Evolutionary conservation across 2,329 filamentous ascomycete genomes (phyloP).

Genomic region (Pseudogymnoascus sp.): DNA sequence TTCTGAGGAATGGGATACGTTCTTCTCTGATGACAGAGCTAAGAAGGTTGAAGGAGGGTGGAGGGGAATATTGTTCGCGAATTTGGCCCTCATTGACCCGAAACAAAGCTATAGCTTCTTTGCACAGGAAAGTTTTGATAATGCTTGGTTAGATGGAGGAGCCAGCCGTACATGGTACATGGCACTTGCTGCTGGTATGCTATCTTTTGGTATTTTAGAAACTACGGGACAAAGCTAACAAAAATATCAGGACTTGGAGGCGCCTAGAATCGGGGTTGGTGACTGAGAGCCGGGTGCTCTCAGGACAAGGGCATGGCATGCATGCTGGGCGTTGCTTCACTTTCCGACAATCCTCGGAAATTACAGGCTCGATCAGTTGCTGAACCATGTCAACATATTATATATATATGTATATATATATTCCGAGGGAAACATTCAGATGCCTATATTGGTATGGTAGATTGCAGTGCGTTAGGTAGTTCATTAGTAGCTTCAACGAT

Average conservation of each 20-base stretch:
- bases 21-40: slow-evolving; percentile 61
- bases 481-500: background rate
- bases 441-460: background rate
- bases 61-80: slow-evolving; percentile 77
- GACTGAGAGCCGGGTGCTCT: background rate
- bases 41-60: slow-evolving; percentile 65
- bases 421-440: background rate
- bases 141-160: slow-evolving; percentile 68
- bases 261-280: background rate
- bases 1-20: slow-evolving; percentile 70
- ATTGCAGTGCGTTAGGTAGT: background rate
- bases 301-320: background rate
- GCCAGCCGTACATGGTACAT: slow-evolving; percentile 80
- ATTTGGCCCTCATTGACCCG: slow-evolving; percentile 70
- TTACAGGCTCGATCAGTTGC: background rate
- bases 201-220: background rate
- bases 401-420: background rate
- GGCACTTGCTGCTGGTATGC: slow-evolving; percentile 61
- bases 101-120: slow-evolving; percentile 68
- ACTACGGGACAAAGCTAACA: background rate
- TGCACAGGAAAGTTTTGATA: slow-evolving; percentile 53
- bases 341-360: background rate
- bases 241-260: slow-evolving; percentile 1
- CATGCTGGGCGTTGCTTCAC: background rate
- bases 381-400: background rate